These are phyloP conservation scores for Dactylellina leptospora DNA, from an alignment of 2,329 filamentous ascomycete species.

Conservation along the genomic window DNA sequence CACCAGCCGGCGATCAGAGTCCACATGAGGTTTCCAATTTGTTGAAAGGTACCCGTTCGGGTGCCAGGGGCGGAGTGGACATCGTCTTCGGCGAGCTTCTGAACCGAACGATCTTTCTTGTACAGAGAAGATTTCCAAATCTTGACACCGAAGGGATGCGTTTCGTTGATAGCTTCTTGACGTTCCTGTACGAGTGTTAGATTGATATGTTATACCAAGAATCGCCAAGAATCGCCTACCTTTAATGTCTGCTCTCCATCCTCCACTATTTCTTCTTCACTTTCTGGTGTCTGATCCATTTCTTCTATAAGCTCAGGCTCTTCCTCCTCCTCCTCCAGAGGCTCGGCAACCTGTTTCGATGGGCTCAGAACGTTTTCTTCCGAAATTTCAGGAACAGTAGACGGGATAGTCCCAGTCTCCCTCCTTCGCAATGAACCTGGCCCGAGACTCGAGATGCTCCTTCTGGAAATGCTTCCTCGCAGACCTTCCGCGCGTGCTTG, in stretches of 20 bases:
- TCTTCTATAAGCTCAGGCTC: constrained; percentile 27
- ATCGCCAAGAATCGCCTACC: background rate
- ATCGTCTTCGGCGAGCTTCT: constrained; percentile 93
- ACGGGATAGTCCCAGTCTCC: constrained; percentile 18
- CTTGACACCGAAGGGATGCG: constrained; percentile 96
- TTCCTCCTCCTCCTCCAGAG: constrained; percentile 13
- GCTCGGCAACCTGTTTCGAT: constrained; percentile 17
- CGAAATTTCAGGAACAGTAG: constrained; percentile 16
- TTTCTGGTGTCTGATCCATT: constrained; percentile 23
- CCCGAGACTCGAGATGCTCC: background rate
- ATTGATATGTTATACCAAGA: background rate
- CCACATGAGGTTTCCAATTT: constrained; percentile 90
- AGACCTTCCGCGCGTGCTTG: constrained; percentile 27
- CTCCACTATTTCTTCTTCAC: constrained; percentile 39
- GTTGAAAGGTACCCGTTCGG: constrained; percentile 81
- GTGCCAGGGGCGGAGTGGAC: constrained; percentile 95
- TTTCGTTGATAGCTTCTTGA: constrained; percentile 97
- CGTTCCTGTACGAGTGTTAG: constrained; percentile 70
- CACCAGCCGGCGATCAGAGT: constrained; percentile 95
- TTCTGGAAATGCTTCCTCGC: constrained; percentile 11
- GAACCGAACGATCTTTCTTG: constrained; percentile 95
- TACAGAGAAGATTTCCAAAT: constrained; percentile 99
- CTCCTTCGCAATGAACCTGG: constrained; percentile 24
- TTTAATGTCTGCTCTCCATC: constrained; percentile 48
- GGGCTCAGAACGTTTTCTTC: constrained; percentile 44